phyloP scores from a whole-genome alignment of 2,329 filamentous ascomycete genomes.

The Teratosphaeria epicoccoides region DNA sequence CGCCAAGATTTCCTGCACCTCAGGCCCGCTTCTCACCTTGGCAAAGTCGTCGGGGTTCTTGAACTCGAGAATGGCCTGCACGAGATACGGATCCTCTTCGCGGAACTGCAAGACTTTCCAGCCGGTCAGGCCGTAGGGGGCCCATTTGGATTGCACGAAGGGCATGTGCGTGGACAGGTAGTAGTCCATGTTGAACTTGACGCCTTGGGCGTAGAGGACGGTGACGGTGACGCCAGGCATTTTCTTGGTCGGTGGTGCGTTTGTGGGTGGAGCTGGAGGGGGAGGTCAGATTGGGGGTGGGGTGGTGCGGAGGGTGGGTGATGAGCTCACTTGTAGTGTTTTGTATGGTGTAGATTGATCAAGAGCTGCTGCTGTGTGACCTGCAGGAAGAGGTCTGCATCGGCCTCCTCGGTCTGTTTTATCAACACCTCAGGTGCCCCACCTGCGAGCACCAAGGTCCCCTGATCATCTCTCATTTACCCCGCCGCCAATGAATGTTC shows the following conservation, averaged over 20 bases:
- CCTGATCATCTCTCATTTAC: background rate
- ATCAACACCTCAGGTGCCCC: background rate
- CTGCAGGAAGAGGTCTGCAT: background rate
- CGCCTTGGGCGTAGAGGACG: conserved; percentile 27
- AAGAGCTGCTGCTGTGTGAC: background rate
- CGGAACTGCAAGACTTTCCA: conserved; percentile 22
- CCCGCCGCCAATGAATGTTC: background rate
- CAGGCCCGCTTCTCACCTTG: conserved; percentile 13
- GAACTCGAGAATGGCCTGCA: conserved; percentile 27
- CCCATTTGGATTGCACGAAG: conserved; percentile 25
- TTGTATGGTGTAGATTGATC: background rate
- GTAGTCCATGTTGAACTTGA: conserved; percentile 31
- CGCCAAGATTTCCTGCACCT: conserved; percentile 18
- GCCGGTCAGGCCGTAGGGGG: conserved; percentile 20
- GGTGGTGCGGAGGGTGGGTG: background rate
- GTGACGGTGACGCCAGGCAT: conserved; percentile 14
- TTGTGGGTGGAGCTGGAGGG: background rate
- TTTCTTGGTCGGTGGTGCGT: background rate
- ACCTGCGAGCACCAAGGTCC: background rate
- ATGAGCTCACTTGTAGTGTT: background rate
- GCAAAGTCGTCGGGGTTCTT: conserved; percentile 19
- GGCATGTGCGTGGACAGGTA: conserved; percentile 31
- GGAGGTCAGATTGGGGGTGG: background rate
- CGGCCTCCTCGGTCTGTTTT: background rate
- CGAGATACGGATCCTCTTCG: conserved; percentile 21